phyloP scores from a whole-genome alignment of 2,329 filamentous ascomycete genomes.

The Capronia epimyces region DNA sequence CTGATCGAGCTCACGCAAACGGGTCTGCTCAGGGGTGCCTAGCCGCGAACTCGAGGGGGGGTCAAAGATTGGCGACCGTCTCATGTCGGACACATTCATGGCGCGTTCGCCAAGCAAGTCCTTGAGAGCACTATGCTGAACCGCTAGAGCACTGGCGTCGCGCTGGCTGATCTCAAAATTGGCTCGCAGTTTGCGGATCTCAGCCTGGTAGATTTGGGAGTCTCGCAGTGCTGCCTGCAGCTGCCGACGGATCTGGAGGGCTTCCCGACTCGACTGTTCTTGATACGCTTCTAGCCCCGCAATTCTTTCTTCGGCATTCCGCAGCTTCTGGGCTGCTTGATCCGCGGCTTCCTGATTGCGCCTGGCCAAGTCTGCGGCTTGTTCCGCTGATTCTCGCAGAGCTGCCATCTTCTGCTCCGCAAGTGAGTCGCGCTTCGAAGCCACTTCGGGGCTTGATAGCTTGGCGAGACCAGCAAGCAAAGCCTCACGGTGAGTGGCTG shows the following conservation, averaged over 20 bases:
- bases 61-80: slow-evolving; percentile 65
- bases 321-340: slow-evolving; percentile 76
- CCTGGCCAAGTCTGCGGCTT: slow-evolving; percentile 73
- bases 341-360: slow-evolving; percentile 89
- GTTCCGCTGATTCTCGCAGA: slow-evolving; percentile 72
- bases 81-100: slow-evolving; percentile 67
- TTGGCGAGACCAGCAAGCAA: slow-evolving; percentile 78
- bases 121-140: slow-evolving; percentile 90
- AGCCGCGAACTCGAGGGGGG: slow-evolving; percentile 66
- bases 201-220: slow-evolving; percentile 70
- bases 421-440: slow-evolving; percentile 46
- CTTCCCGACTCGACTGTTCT: slow-evolving; percentile 91
- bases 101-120: slow-evolving; percentile 86
- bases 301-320: slow-evolving; percentile 91
- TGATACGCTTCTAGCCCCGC: slow-evolving; percentile 95
- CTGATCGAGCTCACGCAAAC: slow-evolving; percentile 78
- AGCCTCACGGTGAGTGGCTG: slow-evolving; percentile 74
- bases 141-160: slow-evolving; percentile 85
- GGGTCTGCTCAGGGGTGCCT: slow-evolving; percentile 69
- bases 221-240: slow-evolving; percentile 80
- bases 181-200: slow-evolving; percentile 75
- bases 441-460: slow-evolving; percentile 47
- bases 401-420: slow-evolving; percentile 57
- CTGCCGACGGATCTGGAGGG: slow-evolving; percentile 81
- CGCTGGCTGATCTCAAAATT: slow-evolving; percentile 80